phyloP scores from a whole-genome alignment of 2,329 filamentous ascomycete genomes.

The Keithomyces neogunnii region DNA sequence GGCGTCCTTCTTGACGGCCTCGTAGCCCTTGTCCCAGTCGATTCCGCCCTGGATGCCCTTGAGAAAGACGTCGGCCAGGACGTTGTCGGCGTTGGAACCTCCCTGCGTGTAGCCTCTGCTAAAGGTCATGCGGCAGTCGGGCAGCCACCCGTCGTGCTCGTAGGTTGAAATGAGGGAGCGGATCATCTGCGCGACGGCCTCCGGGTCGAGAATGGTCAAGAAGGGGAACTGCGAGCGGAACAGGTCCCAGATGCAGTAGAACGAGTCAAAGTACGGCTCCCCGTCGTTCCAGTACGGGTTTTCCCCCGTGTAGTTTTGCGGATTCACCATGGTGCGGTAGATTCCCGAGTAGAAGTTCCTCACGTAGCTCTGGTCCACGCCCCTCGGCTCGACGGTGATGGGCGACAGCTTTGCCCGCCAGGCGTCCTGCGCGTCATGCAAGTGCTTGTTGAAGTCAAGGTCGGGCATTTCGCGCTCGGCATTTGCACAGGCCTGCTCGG shows the following conservation, averaged over 20 bases:
- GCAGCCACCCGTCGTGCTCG: constrained; percentile 59
- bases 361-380: constrained; percentile 45
- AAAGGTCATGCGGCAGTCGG: constrained; percentile 69
- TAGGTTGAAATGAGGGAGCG: constrained; percentile 66
- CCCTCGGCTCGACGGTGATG: constrained; percentile 43
- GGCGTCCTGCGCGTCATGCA: constrained; percentile 40
- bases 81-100: constrained; percentile 64
- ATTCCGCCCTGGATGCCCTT: constrained; percentile 56
- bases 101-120: constrained; percentile 68
- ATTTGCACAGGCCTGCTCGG: constrained; percentile 56
- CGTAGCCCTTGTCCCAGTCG: constrained; percentile 59
- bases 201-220: constrained; percentile 58
- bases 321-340: constrained; percentile 65
- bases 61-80: constrained; percentile 58
- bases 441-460: constrained; percentile 52
- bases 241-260: constrained; percentile 70
- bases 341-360: constrained; percentile 63
- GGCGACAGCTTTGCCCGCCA: constrained; percentile 56
- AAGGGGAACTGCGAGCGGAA: constrained; percentile 63
- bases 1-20: constrained; percentile 64
- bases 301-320: constrained; percentile 67
- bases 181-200: constrained; percentile 56
- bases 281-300: constrained; percentile 58
- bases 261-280: constrained; percentile 68
- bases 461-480: constrained; percentile 61